These are phyloP conservation scores for Pyricularia grisea DNA, from an alignment of 2,329 filamentous ascomycete genomes.

Conservation along the genomic window DNA sequence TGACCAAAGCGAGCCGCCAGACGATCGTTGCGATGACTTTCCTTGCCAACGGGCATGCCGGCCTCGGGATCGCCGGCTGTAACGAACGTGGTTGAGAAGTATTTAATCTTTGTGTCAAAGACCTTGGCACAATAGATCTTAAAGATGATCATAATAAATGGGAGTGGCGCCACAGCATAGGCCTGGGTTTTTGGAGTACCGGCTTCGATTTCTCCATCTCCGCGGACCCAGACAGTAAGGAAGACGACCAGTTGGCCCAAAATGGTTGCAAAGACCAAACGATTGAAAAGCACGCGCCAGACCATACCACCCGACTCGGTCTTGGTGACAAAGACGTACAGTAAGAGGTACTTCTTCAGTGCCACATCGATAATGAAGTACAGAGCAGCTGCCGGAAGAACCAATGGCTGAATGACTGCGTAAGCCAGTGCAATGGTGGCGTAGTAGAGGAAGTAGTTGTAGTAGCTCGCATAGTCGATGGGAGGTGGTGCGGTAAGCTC, in stretches of 20 bases:
- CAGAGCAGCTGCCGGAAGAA: constrained; percentile 74
- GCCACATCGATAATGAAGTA: constrained; percentile 85
- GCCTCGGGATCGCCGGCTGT: constrained; percentile 33
- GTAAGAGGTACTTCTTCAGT: constrained; percentile 88
- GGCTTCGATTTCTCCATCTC: constrained; percentile 27
- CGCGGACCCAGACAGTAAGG: constrained; percentile 63
- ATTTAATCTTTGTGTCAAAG: constrained; percentile 75
- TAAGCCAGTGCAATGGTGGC: constrained; percentile 82
- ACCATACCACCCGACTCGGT: constrained; percentile 90
- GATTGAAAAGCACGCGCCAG: constrained; percentile 82
- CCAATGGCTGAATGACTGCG: constrained; percentile 75
- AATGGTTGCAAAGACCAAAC: constrained; percentile 74
- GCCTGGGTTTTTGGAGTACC: constrained; percentile 47
- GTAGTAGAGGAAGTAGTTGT: constrained; percentile 97
- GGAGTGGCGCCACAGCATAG: constrained; percentile 61
- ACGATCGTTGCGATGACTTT: constrained; percentile 52
- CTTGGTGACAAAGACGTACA: constrained; percentile 95
- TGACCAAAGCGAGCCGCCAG: constrained; percentile 77
- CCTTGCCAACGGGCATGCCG: constrained; percentile 30
- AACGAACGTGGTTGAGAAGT: constrained; percentile 60
- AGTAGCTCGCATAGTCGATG: constrained; percentile 94
- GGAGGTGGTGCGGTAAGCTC: constrained; percentile 84
- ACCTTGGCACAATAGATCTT: constrained; percentile 71
- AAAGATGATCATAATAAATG: constrained; percentile 70
- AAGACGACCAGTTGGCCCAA: constrained; percentile 73